Evolutionary conservation across 768 basidiomycete species (phyloP).

Genomic region (Tylopilus rubrobrunneus): DNA sequence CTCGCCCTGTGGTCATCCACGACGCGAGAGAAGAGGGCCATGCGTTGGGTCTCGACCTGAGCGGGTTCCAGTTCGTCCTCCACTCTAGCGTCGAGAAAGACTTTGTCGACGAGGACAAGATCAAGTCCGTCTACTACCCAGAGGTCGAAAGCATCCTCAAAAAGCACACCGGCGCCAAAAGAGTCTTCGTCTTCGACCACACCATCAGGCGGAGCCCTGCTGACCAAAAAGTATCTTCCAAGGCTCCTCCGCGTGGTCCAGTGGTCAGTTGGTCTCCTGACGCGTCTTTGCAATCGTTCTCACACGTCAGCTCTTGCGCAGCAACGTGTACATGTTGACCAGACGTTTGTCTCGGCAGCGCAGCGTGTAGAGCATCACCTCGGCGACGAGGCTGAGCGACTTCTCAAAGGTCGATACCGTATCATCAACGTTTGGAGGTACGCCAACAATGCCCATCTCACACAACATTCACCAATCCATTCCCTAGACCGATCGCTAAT

Average conservation of each 20-base stretch:
- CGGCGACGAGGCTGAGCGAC: conserved; percentile 38
- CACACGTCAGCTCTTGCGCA: conserved; percentile 5
- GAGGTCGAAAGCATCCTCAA: conserved; percentile 42
- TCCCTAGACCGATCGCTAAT: conserved; percentile 33
- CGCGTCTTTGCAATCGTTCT: neutral
- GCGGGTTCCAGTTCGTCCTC: conserved; percentile 43
- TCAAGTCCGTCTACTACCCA: conserved; percentile 37
- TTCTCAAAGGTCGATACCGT: conserved; percentile 38
- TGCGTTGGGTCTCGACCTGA: conserved; percentile 32
- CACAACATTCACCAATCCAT: neutral
- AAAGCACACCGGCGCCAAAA: conserved; percentile 35
- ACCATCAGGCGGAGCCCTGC: conserved; percentile 34
- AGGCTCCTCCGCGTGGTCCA: conserved; percentile 23
- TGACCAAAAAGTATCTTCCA: neutral
- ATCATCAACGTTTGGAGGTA: conserved; percentile 47
- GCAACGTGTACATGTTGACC: conserved; percentile 44
- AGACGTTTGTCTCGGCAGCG: conserved; percentile 36
- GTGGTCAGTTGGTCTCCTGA: conserved; percentile 27
- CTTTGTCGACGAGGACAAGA: conserved; percentile 38
- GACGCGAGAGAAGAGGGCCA: conserved; percentile 32
- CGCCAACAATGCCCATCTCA: neutral
- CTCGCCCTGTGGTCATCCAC: conserved; percentile 21
- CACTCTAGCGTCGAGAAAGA: conserved; percentile 34
- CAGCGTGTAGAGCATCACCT: conserved; percentile 37
- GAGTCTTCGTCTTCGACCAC: conserved; percentile 44